Evolutionary conservation across 2,329 filamentous ascomycete species (phyloP).

Genomic region (Pseudogymnoascus sp.): DNA sequence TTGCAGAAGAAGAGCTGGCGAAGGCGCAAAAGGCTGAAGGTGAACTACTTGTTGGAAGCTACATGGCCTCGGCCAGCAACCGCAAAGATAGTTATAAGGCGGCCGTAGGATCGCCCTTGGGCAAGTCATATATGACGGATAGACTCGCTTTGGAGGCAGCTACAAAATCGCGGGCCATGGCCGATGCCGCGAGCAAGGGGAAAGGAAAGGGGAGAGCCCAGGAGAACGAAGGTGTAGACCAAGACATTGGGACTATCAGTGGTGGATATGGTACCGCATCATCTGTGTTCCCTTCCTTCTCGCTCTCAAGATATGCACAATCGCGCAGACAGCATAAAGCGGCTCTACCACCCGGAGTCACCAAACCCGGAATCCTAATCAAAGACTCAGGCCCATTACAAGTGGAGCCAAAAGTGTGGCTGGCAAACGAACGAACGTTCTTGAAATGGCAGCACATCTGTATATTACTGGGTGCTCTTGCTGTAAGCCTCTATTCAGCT

Average conservation of each 20-base stretch:
- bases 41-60: constrained; percentile 80
- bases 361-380: constrained; percentile 77
- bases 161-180: constrained; percentile 20
- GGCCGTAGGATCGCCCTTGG: constrained; percentile 57
- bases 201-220: constrained; percentile 15
- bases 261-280: constrained; percentile 51
- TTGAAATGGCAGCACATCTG: constrained; percentile 98
- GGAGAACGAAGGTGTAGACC: constrained; percentile 28
- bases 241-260: constrained; percentile 25
- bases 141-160: constrained; percentile 41
- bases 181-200: constrained; percentile 26
- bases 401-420: constrained; percentile 97
- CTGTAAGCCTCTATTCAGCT: constrained; percentile 80
- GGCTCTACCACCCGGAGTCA: constrained; percentile 76
- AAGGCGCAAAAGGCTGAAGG: constrained; percentile 76
- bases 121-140: constrained; percentile 56
- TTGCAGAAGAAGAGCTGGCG: constrained; percentile 82
- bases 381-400: constrained; percentile 89
- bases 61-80: constrained; percentile 51
- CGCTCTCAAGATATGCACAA: constrained; percentile 66
- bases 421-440: constrained; percentile 96
- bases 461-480: constrained; percentile 75
- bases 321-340: constrained; percentile 43
- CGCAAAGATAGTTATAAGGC: constrained; percentile 45
- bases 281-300: constrained; percentile 74